phyloP scores from a whole-genome alignment of 495 filamentous ascomycete genomes.

The Penicillium coffeae region DNA sequence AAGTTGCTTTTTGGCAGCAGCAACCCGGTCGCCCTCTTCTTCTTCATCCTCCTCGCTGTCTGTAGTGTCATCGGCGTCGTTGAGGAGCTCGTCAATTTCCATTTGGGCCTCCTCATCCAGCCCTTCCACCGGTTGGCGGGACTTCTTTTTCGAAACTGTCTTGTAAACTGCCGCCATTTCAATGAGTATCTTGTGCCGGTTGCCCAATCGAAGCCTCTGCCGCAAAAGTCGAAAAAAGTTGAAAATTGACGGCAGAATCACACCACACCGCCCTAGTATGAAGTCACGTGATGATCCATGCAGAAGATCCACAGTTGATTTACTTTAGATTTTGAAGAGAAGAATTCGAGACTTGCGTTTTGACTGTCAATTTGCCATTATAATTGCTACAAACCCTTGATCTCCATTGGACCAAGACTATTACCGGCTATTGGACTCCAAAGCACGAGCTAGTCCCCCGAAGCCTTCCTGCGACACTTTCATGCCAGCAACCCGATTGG shows the following conservation, averaged over 20 bases:
- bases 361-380: too few relatives aligned
- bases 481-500: constrained; percentile 61
- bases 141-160: constrained; percentile 67
- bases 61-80: constrained; percentile 41
- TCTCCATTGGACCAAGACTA: too few relatives aligned
- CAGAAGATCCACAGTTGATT: neutral
- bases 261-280: constrained; percentile 27
- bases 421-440: constrained; percentile 5
- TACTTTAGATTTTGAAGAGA: neutral
- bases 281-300: constrained; percentile 24
- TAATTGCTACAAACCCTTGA: too few relatives aligned
- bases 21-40: constrained; percentile 26
- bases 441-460: constrained; percentile 41
- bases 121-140: constrained; percentile 33
- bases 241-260: constrained; percentile 42
- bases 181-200: constrained; percentile 9
- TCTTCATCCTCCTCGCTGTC: constrained; percentile 48
- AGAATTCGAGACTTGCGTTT: too few relatives aligned
- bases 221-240: constrained; percentile 21
- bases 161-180: constrained; percentile 95
- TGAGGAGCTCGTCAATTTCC: constrained; percentile 35
- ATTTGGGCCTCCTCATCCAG: constrained; percentile 26
- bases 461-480: constrained; percentile 69
- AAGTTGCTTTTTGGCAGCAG: constrained; percentile 37
- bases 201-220: constrained; percentile 9